Evolutionary conservation across 1,284 basidiomycete genomes (phyloP), one percentile per base, ranked within the genome.

Genomic region (Ganoderma resinaceum): DNA sequence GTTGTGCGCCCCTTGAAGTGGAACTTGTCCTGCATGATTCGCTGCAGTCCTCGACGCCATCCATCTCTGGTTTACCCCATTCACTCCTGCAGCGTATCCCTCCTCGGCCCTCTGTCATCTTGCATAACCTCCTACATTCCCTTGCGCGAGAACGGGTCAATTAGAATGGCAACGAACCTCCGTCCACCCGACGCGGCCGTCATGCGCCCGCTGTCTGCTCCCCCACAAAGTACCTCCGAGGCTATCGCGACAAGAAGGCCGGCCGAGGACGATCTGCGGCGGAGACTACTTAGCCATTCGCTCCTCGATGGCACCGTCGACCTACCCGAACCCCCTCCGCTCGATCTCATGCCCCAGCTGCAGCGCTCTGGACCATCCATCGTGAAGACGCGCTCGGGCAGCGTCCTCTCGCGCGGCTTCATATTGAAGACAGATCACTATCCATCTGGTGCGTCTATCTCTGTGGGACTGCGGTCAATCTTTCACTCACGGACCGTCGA

Each of bases 381-480:
- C 23, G 96, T 99, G 68, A 97, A 97, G 81, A 93, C 93, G 16
- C 86, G 96, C 62, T 85, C 87, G 2, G 96, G 96, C 33, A 96
- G 94, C 74, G 96, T 99, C 12, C 84, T 99, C 23, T 93, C 92
- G 20, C 83, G 97, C 76, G 96, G 94, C 0, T 95, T 96, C 78
- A 96, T 98, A 68, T 83, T 98, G 73, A 98, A 98, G 84, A 97
- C 96, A 26, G 95, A 97, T 80, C 89, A 95, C 78, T 96, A 96
- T 80, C 95, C 95, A 42, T 93, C 93, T 72, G 93, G 93, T 70
- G 65, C 60, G 65, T n/a, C 89, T 68, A 76, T 38, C 29, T 40
- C 2, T 42, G 18, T 7, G 16, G 16, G 38, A 4, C n/a, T 40
- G 62, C 49, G 33, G n/a, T 20, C 49, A 57, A n/a, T 9, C 8